phyloP scores from a whole-genome alignment of 257 asterid genomes.

The Solanum lignicaule region DNA sequence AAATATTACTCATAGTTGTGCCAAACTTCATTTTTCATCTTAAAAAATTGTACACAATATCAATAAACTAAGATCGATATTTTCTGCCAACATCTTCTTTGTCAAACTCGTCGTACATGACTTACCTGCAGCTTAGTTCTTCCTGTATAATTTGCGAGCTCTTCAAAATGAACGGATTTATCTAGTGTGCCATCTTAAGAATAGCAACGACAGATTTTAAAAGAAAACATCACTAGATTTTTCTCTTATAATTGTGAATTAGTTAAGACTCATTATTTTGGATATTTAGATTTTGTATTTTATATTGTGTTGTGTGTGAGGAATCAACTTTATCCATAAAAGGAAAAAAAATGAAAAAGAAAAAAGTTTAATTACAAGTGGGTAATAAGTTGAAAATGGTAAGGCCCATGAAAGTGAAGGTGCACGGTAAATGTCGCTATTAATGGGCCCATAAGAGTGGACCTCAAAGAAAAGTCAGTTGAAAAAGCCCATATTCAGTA shows the following conservation, averaged over 20 bases:
- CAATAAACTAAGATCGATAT: no score
- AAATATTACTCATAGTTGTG: neutral
- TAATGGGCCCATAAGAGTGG: constrained; percentile 5
- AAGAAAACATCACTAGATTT: neutral
- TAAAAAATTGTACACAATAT: neutral
- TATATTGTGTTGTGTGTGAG: neutral
- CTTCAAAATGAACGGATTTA: neutral
- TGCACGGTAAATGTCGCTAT: neutral
- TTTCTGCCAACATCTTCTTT: neutral
- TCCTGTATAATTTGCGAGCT: neutral
- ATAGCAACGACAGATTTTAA: neutral
- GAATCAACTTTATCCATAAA: neutral
- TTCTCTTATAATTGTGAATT: neutral
- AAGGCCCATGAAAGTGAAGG: constrained; percentile 9
- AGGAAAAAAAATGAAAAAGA: neutral
- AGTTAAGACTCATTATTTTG: neutral
- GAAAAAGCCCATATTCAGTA: constrained; percentile 1
- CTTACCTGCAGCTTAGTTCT: neutral
- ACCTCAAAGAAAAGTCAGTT: neutral
- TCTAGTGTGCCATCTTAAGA: fast-evolving
- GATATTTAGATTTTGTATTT: neutral
- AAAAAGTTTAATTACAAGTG: neutral
- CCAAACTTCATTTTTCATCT: neutral
- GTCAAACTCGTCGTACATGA: neutral
- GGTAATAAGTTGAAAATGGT: neutral